Evolutionary conservation across 1,284 basidiomycete species (phyloP).

Genomic region (Puccinia horiana): DNA sequence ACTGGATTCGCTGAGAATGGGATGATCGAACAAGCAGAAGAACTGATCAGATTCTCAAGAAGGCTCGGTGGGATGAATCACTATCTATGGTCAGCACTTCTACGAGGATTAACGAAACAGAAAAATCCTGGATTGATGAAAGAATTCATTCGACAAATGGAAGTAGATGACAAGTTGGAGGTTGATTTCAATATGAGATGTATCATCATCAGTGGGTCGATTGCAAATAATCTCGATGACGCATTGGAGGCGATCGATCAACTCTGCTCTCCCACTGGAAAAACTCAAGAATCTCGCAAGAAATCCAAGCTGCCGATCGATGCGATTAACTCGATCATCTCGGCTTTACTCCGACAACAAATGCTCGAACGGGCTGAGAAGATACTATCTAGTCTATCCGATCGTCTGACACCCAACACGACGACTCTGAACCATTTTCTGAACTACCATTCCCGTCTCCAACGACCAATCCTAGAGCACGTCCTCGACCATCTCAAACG

Average conservation of each 20-base stretch:
- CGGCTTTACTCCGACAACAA: slow-evolving; percentile 11
- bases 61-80: slow-evolving; percentile 26
- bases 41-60: slow-evolving; percentile 25
- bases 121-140: not conserved
- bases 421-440: slow-evolving; percentile 43
- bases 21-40: slow-evolving; percentile 17
- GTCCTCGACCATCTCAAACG: slow-evolving; percentile 31
- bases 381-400: not conserved
- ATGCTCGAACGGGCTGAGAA: slow-evolving; percentile 39
- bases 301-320: slow-evolving; percentile 14
- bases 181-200: slow-evolving; percentile 17
- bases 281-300: not conserved
- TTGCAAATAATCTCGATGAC: not conserved
- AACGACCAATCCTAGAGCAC: not conserved
- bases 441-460: slow-evolving; percentile 26
- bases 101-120: slow-evolving; percentile 9
- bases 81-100: slow-evolving; percentile 31
- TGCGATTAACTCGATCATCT: slow-evolving; percentile 32
- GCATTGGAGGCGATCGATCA: slow-evolving; percentile 23
- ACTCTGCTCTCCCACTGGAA: not conserved
- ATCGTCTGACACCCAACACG: slow-evolving; percentile 8
- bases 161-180: slow-evolving; percentile 7
- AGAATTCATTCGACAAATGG: slow-evolving; percentile 17
- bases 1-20: slow-evolving; percentile 22
- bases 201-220: slow-evolving; percentile 29